Evolutionary conservation across 495 filamentous ascomycete genomes (phyloP).

Genomic region (Penicillium ucsense): DNA sequence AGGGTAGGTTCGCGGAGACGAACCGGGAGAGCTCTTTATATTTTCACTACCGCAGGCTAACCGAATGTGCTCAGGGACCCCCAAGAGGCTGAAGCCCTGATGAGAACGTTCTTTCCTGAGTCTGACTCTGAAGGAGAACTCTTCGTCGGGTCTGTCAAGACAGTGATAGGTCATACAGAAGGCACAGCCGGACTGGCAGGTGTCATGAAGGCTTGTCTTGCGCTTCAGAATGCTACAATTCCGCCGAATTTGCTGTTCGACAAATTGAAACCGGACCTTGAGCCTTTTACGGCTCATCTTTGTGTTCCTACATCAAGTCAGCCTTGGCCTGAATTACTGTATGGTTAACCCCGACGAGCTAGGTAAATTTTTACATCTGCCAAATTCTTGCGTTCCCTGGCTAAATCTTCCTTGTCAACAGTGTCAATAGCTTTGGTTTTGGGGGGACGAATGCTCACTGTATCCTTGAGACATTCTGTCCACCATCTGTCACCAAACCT

Average conservation of each 20-base stretch:
- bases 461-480: constrained; percentile 42
- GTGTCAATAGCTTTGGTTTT: constrained; percentile 54
- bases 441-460: constrained; percentile 52
- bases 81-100: background rate
- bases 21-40: no score
- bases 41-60: no score
- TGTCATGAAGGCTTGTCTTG: constrained; percentile 42
- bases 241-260: constrained; percentile 46
- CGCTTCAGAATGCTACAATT: constrained; percentile 36
- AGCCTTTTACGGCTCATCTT: constrained; percentile 29
- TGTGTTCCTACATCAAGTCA: constrained; percentile 28
- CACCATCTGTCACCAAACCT: background rate
- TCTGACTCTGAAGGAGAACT: background rate
- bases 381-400: no score
- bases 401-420: constrained; percentile 35
- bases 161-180: constrained; percentile 41
- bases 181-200: constrained; percentile 48
- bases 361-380: no score
- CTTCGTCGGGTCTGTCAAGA: background rate
- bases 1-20: no score
- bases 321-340: constrained; percentile 20
- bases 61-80: background rate
- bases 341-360: no score
- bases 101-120: background rate
- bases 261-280: constrained; percentile 34